Percentiles rank a stretch among this genome's conserved stretches.
Conservation (phyloP, 352 stramenopile species). For the Globisporangium perplexum region DNA sequence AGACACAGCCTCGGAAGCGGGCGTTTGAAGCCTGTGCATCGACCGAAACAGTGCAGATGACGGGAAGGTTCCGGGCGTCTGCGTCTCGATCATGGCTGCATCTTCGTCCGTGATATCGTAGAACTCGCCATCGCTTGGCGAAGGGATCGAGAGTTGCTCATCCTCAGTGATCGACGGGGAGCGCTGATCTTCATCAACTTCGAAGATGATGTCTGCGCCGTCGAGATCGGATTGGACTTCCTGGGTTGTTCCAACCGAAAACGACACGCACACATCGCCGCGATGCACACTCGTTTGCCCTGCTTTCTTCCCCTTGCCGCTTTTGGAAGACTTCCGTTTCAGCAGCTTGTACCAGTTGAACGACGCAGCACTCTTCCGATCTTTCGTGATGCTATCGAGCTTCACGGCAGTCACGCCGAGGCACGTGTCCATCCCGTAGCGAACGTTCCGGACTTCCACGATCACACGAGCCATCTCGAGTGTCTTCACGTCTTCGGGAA, state of each 20-base stretch:
- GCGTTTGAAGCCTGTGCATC: conserved; percentile 65
- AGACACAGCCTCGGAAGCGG: conserved; percentile 22
- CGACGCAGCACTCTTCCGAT: conserved; percentile 60
- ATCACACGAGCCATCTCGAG: conserved; percentile 73
- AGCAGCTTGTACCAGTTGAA: conserved; percentile 88
- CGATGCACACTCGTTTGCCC: conserved; percentile 55
- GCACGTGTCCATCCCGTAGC: conserved; percentile 81
- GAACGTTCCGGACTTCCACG: conserved; percentile 83
- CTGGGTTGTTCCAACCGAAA: conserved; percentile 83
- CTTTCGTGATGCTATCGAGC: conserved; percentile 73
- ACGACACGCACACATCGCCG: conserved; percentile 70
- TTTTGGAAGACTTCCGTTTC: conserved; percentile 68
- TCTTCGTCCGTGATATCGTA: conserved; percentile 43
- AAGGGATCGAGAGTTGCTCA: conserved; percentile 17
- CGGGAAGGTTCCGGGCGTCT: conserved; percentile 37
- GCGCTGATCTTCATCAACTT: conserved; percentile 21
- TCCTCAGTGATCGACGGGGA: conserved; percentile 22
- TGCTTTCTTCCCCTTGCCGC: conserved; percentile 35
- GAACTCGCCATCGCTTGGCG: conserved; percentile 29
- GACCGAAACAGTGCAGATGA: conserved; percentile 47
- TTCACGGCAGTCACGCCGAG: conserved; percentile 80
- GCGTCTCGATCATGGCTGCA: conserved; percentile 20
- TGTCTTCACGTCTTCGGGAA: conserved; percentile 52
- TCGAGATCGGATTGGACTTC: conserved; percentile 66
- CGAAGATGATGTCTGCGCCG: conserved; percentile 21